Conservation (phyloP, 768 basidiomycete species). For the Hericium rajendrae region DNA sequence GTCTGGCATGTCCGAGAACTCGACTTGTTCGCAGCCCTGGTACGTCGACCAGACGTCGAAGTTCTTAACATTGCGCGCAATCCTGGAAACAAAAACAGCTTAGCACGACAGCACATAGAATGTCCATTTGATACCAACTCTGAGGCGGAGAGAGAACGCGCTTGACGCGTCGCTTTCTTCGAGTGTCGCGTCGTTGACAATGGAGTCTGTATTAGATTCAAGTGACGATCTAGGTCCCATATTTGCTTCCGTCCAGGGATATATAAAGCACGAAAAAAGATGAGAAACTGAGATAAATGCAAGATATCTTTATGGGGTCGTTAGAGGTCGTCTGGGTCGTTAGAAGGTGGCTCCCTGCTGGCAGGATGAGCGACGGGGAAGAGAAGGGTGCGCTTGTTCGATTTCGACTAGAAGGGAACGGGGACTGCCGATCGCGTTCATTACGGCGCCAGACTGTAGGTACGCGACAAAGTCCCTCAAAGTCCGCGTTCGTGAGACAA, state of each 20-base stretch:
- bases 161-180: slow-evolving; percentile 17
- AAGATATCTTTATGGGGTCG: not conserved
- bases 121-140: not conserved
- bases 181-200: not conserved
- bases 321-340: not conserved
- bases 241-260: not conserved
- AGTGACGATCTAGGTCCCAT: not conserved
- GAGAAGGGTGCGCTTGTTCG: not conserved
- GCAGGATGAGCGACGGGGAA: not conserved
- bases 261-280: not conserved
- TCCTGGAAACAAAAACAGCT: slow-evolving; percentile 22
- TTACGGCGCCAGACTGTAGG: not conserved
- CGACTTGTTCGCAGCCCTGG: slow-evolving; percentile 41
- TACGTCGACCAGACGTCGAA: slow-evolving; percentile 44
- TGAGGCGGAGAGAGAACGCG: not conserved
- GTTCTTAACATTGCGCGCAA: slow-evolving; percentile 36
- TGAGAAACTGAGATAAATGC: not conserved
- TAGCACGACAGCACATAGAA: not conserved
- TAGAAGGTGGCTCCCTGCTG: not conserved
- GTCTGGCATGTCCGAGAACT: slow-evolving; percentile 34
- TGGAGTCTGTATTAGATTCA: not conserved
- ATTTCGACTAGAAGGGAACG: not conserved
- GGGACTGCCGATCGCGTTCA: not conserved
- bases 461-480: not conserved
- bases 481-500: not conserved